Conservation (phyloP, 2,329 filamentous ascomycete species). For the Moelleriella libera region DNA sequence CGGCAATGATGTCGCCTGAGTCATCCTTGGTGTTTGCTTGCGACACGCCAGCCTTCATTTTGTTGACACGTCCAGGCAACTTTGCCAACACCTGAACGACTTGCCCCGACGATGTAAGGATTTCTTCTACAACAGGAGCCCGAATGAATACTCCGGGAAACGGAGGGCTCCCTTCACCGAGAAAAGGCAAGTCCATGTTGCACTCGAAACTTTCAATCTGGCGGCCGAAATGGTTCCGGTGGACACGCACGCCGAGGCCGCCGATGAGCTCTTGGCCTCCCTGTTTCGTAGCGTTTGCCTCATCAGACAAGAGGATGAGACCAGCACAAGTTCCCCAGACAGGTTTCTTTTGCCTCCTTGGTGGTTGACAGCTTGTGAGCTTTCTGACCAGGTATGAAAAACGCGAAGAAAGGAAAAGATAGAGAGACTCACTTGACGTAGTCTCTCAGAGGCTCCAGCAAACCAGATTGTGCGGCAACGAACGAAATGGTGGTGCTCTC, state of each 20-base stretch:
- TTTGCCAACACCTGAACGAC: constrained; percentile 37
- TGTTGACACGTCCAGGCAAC: constrained; percentile 26
- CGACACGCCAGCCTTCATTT: constrained; percentile 21
- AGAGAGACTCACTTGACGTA: constrained; percentile 65
- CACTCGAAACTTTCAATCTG: constrained; percentile 87
- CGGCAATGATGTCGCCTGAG: constrained; percentile 70
- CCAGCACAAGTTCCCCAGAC: constrained; percentile 96
- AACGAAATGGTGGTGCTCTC: constrained; percentile 91
- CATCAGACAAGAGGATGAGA: constrained; percentile 77
- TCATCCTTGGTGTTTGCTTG: constrained; percentile 23
- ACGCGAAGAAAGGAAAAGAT: background rate
- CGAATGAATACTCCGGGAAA: constrained; percentile 88
- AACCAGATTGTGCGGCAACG: constrained; percentile 64
- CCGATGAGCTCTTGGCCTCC: constrained; percentile 90
- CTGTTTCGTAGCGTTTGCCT: constrained; percentile 76
- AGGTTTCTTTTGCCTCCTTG: constrained; percentile 54
- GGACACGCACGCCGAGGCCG: constrained; percentile 78
- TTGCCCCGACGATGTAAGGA: constrained; percentile 34
- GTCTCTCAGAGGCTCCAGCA: constrained; percentile 71
- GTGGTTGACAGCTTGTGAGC: constrained; percentile 16
- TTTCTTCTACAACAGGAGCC: constrained; percentile 79
- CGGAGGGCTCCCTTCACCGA: constrained; percentile 21
- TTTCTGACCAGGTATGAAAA: background rate
- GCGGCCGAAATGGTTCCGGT: constrained; percentile 87
- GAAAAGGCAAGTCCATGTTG: constrained; percentile 57